phyloP scores from a whole-genome alignment of 2,329 filamentous ascomycete genomes.

The Botrytis fabae region DNA sequence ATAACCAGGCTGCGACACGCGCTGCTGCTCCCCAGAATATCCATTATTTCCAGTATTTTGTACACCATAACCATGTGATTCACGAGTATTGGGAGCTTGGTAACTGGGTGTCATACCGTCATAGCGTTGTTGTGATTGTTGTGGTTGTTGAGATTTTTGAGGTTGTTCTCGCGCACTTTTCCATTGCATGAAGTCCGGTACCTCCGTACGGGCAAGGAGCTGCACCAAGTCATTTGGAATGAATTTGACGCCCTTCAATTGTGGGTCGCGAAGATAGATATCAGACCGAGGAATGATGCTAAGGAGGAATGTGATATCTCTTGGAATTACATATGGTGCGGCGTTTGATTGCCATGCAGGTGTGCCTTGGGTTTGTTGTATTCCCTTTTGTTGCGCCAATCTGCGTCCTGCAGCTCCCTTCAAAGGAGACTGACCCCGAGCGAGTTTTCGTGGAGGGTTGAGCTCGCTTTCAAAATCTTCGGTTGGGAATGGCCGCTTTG shows the following conservation, averaged over 20 bases:
- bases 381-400: constrained; percentile 66
- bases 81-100: constrained; percentile 17
- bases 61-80: constrained; percentile 13
- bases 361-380: constrained; percentile 53
- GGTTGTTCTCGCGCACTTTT: constrained; percentile 45
- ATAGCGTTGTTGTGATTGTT: constrained; percentile 28
- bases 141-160: constrained; percentile 28
- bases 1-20: constrained; percentile 3
- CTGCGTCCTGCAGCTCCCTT: constrained; percentile 88
- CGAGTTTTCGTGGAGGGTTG: constrained; percentile 79
- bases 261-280: constrained; percentile 63
- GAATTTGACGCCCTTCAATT: constrained; percentile 50
- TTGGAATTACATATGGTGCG: constrained; percentile 65
- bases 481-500: constrained; percentile 44
- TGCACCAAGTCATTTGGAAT: constrained; percentile 70
- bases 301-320: constrained; percentile 60
- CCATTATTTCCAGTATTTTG: constrained; percentile 13
- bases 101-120: constrained; percentile 33
- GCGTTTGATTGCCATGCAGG: constrained; percentile 40
- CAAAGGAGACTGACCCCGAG: constrained; percentile 85
- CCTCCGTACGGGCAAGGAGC: constrained; percentile 66
- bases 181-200: constrained; percentile 62
- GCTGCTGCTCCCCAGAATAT: constrained; percentile 12
- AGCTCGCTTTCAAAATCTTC: constrained; percentile 73
- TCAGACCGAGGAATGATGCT: constrained; percentile 64